phyloP scores from a whole-genome alignment of 2,329 filamentous ascomycete species.

The Phoma sp. region DNA sequence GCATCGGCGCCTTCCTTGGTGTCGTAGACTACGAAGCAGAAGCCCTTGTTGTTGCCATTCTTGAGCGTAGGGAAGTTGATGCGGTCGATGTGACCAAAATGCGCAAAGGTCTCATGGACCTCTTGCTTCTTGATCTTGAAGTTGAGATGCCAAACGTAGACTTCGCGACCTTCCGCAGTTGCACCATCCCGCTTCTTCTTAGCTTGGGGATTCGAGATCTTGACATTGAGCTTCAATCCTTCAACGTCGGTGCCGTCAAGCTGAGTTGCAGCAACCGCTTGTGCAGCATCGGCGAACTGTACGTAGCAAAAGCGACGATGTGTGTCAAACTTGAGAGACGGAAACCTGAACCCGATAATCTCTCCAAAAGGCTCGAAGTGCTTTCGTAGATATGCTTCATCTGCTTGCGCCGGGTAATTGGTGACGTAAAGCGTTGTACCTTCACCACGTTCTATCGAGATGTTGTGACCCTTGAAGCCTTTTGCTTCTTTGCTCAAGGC shows the following conservation, averaged over 20 bases:
- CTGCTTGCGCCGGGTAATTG: conserved; percentile 83
- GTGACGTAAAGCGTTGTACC: conserved; percentile 86
- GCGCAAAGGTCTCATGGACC: conserved; percentile 72
- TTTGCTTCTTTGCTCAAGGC: conserved; percentile 85
- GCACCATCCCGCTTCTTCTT: conserved; percentile 83
- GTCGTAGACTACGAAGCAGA: conserved; percentile 80
- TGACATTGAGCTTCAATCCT: conserved; percentile 73
- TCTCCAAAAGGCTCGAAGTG: conserved; percentile 77
- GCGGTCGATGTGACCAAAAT: conserved; percentile 77
- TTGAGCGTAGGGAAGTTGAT: conserved; percentile 73
- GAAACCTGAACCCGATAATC: conserved; percentile 85
- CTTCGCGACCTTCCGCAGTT: conserved; percentile 84
- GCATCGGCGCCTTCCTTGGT: conserved; percentile 71
- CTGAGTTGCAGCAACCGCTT: conserved; percentile 64
- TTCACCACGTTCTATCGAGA: conserved; percentile 77
- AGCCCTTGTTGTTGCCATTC: conserved; percentile 75
- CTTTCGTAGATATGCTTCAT: conserved; percentile 72
- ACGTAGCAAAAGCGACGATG: conserved; percentile 95
- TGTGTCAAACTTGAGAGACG: conserved; percentile 87
- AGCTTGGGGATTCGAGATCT: conserved; percentile 81
- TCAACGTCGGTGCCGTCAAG: conserved; percentile 75
- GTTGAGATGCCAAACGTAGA: conserved; percentile 84
- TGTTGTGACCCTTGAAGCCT: conserved; percentile 74
- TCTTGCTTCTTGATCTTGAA: conserved; percentile 80
- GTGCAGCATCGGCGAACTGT: conserved; percentile 71